These are phyloP conservation scores for Kingdonia uniflora DNA, from an alignment of 164 flowering plant species.

Conservation along the genomic window DNA sequence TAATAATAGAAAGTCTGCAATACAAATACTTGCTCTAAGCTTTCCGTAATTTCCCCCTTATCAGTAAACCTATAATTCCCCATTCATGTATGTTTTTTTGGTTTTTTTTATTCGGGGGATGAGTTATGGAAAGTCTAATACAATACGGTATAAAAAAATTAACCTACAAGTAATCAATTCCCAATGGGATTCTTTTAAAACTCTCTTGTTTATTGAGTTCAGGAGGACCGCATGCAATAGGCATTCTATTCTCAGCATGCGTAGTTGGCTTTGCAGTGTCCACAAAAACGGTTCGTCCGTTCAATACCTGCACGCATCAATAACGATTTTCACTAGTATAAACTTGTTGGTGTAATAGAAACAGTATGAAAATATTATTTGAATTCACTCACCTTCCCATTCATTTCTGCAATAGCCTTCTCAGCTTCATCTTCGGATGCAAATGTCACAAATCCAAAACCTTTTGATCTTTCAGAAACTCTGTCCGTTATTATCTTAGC, in stretches of 20 bases:
- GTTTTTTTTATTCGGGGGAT: no score
- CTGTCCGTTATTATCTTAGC: constrained; percentile 63
- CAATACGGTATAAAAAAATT: no score
- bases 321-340: background rate
- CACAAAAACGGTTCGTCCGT: constrained; percentile 69
- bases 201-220: constrained; percentile 11
- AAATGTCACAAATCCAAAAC: constrained; percentile 91
- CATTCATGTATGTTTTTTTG: no score
- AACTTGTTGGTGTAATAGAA: background rate
- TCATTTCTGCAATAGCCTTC: constrained; percentile 58
- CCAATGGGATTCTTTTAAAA: no score
- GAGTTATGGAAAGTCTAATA: no score
- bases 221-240: constrained; percentile 87
- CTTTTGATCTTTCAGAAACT: constrained; percentile 68
- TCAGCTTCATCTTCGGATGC: constrained; percentile 77
- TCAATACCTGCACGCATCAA: constrained; percentile 32
- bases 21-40: no score
- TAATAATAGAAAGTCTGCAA: no score
- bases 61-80: no score
- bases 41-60: no score
- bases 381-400: constrained; percentile 48
- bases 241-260: constrained; percentile 20
- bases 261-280: constrained; percentile 52
- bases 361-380: no score
- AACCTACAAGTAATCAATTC: no score